Conservation (phyloP, 2,329 filamentous ascomycete species). For the Botryosphaeria agaves region DNA sequence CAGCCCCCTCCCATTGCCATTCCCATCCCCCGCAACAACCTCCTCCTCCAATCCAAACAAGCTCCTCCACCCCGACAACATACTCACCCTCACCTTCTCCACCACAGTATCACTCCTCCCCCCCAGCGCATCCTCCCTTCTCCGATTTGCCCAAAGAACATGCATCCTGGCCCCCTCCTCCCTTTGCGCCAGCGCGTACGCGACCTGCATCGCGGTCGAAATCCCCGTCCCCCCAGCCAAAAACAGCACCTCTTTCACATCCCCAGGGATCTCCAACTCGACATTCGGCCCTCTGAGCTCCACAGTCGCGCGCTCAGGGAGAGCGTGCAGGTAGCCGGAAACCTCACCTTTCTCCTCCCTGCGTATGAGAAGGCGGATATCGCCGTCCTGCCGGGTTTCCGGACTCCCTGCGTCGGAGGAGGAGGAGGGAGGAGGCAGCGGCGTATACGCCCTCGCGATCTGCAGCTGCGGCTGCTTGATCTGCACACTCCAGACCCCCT, state of each 20-base stretch:
- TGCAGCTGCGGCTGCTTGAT: constrained; percentile 90
- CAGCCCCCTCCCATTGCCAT: too few relatives aligned
- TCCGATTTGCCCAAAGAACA: constrained; percentile 70
- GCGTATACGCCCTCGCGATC: constrained; percentile 83
- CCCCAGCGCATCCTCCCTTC: constrained; percentile 45
- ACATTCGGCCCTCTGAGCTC: constrained; percentile 64
- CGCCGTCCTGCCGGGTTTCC: constrained; percentile 15
- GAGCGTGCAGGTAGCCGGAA: constrained; percentile 57
- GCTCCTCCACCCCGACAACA: constrained; percentile 13
- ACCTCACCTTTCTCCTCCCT: constrained; percentile 67
- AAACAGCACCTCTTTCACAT: constrained; percentile 51
- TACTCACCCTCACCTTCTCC: constrained; percentile 3
- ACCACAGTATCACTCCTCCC: constrained; percentile 33
- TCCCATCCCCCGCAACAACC: constrained; percentile 1
- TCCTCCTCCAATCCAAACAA: constrained; percentile 9
- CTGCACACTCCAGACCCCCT: constrained; percentile 61
- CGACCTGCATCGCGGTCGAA: constrained; percentile 72
- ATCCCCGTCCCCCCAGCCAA: constrained; percentile 87
- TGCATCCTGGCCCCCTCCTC: constrained; percentile 33
- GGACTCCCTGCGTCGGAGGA: constrained; percentile 9
- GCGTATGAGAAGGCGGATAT: constrained; percentile 61
- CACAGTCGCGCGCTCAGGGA: constrained; percentile 45
- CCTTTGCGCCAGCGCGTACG: constrained; percentile 34
- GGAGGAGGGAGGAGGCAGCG: constrained; percentile 41
- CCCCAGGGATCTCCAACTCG: constrained; percentile 42